A percentile compares a stretch with the other conserved stretches of the same genome.
These are phyloP conservation scores for Plasmodium vivax DNA, from an alignment of 169 alveolate genomes.

Conservation along the genomic window DNA sequence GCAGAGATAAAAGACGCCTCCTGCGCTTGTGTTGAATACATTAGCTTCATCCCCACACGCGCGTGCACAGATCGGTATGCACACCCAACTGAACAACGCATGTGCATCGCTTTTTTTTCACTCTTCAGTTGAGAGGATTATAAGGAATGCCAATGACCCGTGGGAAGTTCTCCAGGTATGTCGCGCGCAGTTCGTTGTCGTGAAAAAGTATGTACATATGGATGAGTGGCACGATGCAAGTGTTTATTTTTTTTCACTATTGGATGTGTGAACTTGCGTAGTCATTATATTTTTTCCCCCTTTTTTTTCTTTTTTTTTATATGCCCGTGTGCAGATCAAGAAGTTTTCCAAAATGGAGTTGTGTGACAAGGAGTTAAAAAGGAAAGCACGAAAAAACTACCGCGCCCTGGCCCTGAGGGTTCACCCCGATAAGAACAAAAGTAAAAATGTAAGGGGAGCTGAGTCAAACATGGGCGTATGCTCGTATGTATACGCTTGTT, in stretches of 20 bases:
- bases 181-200: neutral
- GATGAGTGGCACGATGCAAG: neutral
- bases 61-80: neutral
- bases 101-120: neutral
- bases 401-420: conserved; percentile 31
- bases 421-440: conserved; percentile 59
- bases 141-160: conserved; percentile 46
- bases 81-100: neutral
- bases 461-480: neutral
- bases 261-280: neutral
- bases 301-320: neutral
- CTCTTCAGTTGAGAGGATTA: conserved; percentile 50
- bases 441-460: conserved; percentile 28
- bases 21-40: neutral
- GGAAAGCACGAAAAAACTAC: conserved; percentile 26
- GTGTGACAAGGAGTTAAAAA: conserved; percentile 18
- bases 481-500: neutral
- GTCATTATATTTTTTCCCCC: neutral
- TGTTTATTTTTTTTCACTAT: neutral
- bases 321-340: neutral
- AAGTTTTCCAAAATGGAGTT: neutral
- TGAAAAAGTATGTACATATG: neutral
- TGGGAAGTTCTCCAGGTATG: conserved; percentile 63
- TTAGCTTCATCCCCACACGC: neutral
- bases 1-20: neutral